Percentiles rank a stretch among this genome's conserved stretches.
phyloP scores from a whole-genome alignment of 805 yeast species.

The Wickerhamomyces alni region DNA sequence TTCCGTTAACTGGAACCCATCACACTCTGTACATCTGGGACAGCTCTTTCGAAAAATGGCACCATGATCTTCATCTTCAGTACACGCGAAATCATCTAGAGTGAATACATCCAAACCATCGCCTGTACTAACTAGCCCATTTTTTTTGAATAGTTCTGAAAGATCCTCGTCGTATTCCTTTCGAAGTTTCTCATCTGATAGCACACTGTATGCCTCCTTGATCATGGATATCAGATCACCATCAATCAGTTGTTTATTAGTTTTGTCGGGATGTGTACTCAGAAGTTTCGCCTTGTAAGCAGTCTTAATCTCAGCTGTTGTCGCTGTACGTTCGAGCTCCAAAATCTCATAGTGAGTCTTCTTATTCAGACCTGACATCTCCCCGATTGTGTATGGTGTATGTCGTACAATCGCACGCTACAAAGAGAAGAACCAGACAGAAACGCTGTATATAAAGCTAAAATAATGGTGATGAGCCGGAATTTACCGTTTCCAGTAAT shows the following conservation, averaged over 20 bases:
- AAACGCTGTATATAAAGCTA: too few relatives aligned
- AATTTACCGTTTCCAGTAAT: background rate
- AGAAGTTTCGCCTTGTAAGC: slow-evolving; percentile 64
- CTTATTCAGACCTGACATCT: slow-evolving; percentile 7
- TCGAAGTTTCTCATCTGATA: slow-evolving; percentile 37
- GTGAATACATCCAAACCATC: slow-evolving; percentile 67
- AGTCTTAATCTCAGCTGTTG: slow-evolving; percentile 38
- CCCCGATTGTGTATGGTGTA: too few relatives aligned
- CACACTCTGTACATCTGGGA: slow-evolving; percentile 53
- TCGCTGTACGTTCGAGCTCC: slow-evolving; percentile 38
- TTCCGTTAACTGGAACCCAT: slow-evolving; percentile 58
- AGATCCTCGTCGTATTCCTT: slow-evolving; percentile 48
- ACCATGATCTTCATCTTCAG: slow-evolving; percentile 30
- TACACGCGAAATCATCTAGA: slow-evolving; percentile 51
- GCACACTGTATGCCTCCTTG: slow-evolving; percentile 57
- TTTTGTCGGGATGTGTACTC: slow-evolving; percentile 76
- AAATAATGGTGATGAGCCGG: background rate
- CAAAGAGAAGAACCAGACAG: too few relatives aligned
- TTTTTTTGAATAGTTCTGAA: slow-evolving; percentile 24
- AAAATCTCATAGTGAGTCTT: slow-evolving; percentile 51
- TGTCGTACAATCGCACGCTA: too few relatives aligned
- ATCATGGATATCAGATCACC: slow-evolving; percentile 36
- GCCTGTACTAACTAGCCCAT: slow-evolving; percentile 37
- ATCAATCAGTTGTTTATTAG: slow-evolving; percentile 8
- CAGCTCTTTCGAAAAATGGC: slow-evolving; percentile 44